Base-by-base conservation (phyloP, 352 stramenopile species). In the Phytophthora hybrid region DNA sequence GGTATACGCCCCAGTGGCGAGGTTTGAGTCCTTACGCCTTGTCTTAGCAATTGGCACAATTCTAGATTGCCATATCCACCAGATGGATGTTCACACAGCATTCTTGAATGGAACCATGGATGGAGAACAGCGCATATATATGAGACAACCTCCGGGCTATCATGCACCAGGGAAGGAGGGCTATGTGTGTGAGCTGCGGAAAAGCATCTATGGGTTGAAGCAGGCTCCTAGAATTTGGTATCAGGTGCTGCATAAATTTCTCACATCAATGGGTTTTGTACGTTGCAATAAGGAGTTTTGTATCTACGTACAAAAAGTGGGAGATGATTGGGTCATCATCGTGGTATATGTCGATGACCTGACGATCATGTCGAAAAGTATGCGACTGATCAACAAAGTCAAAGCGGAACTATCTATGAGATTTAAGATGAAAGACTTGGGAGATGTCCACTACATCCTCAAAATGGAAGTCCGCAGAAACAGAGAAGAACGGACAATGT, bases 361-460 rank as follows among this genome's bases (percentile, higher is more conserved):
- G 9, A 59, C 60, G 11, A 59, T 66, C 44, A 23, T 59, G 60
- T 59, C 61, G 6, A 59, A 59, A 54, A 26, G 23, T 19, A 60
- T 60, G 49, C 23, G 16, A 31, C 55, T 69, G 23, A 72, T 81
- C 5, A 56, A 71, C 8, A 51, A 69, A 3, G 3, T 78, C 3
- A 76, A 76, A 31, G 13, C 19, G 0, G 66, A 81, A 44, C 32
- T 81, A 21, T 78, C 66, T 8, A 47, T 21, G 59, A 34, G 63
- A 18, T 78, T 81, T 32, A 76, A 77, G 56, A 78, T 81, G 66
- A 77, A 81, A 23, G 53, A 63, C n/a, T 34, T 62, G 11, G 53
- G 63, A 5, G 44, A 53, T n/a, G 63, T 63, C 14, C 54, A 59
- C 14, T 65, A 64, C 13, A 71, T 64, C 21, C n/a, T 71, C 0